Evolutionary conservation across 73 alveolate species (phyloP).

Genomic region (Paraurostyla sp.): DNA sequence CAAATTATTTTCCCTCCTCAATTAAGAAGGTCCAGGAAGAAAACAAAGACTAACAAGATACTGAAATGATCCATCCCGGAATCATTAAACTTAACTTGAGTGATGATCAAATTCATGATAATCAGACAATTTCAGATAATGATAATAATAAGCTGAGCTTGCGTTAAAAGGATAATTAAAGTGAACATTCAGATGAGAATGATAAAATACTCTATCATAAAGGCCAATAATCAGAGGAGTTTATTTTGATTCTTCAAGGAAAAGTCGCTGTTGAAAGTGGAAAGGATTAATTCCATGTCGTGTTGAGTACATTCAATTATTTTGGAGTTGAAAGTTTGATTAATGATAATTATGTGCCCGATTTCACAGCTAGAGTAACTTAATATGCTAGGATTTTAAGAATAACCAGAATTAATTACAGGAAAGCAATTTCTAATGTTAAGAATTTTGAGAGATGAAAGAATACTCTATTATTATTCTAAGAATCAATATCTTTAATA

Average conservation of each 20-base stretch:
- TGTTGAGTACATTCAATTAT: constrained; percentile 36
- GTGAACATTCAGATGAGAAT: constrained; percentile 58
- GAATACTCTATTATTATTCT: too few relatives aligned
- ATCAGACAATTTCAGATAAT: too few relatives aligned
- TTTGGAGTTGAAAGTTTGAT: constrained; percentile 48
- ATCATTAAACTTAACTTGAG: too few relatives aligned
- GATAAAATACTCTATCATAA: too few relatives aligned
- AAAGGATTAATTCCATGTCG: constrained; percentile 50
- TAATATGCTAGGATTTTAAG: constrained; percentile 37
- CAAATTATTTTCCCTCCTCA: too few relatives aligned
- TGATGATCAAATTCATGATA: too few relatives aligned
- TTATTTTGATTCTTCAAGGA: constrained; percentile 57
- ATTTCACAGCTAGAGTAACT: constrained; percentile 68
- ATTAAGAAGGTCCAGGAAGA: too few relatives aligned
- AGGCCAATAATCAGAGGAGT: constrained; percentile 54
- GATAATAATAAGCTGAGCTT: too few relatives aligned
- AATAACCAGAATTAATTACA: not conserved
- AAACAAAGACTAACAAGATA: too few relatives aligned
- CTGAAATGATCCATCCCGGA: too few relatives aligned
- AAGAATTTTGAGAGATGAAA: constrained; percentile 13
- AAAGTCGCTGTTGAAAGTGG: constrained; percentile 62
- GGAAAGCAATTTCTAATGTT: constrained; percentile 34
- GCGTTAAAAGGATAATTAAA: too few relatives aligned
- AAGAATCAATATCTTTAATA: too few relatives aligned
- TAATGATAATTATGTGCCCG: constrained; percentile 60